Percentiles rank a stretch among this genome's conserved stretches.
phyloP scores from a whole-genome alignment of 2,329 filamentous ascomycete species.

The Cadophora luteo-olivacea region DNA sequence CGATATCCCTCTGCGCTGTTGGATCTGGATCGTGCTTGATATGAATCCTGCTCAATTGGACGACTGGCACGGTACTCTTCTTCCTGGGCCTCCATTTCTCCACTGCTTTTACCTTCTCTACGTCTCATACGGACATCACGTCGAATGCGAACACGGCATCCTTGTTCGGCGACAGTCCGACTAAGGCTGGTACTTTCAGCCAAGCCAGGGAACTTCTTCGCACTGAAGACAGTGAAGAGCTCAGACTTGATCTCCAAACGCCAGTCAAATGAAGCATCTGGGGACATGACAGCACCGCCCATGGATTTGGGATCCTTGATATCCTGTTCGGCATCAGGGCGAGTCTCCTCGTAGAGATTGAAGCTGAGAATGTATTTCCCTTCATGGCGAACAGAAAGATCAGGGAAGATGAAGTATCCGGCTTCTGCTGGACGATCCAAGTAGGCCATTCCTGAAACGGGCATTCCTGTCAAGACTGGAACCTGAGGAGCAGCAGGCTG shows the following conservation, averaged over 20 bases:
- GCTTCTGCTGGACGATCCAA: conserved; percentile 81
- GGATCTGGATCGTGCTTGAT: conserved; percentile 40
- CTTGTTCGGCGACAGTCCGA: conserved; percentile 92
- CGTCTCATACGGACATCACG: conserved; percentile 93
- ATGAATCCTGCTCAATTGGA: conserved; percentile 40
- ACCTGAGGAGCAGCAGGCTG: conserved; percentile 64
- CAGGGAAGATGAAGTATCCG: conserved; percentile 97
- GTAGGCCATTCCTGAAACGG: conserved; percentile 95
- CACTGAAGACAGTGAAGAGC: conserved; percentile 89
- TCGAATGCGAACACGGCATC: conserved; percentile 93
- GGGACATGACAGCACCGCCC: conserved; percentile 43
- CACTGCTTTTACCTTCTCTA: conserved; percentile 71
- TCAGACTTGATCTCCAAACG: conserved; percentile 88
- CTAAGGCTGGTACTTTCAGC: conserved; percentile 89
- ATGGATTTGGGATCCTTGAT: conserved; percentile 47
- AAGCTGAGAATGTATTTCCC: conserved; percentile 92
- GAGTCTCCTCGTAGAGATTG: conserved; percentile 88
- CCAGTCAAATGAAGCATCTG: conserved; percentile 70
- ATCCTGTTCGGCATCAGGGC: conserved; percentile 76
- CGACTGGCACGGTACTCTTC: conserved; percentile 61
- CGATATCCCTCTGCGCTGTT: conserved; percentile 29
- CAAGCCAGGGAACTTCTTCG: conserved; percentile 97
- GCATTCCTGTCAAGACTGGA: conserved; percentile 90
- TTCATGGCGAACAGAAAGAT: conserved; percentile 94
- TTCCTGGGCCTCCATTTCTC: conserved; percentile 58